Conservation (phyloP, 2,329 filamentous ascomycete species). For the Bipolaris gigantea region DNA sequence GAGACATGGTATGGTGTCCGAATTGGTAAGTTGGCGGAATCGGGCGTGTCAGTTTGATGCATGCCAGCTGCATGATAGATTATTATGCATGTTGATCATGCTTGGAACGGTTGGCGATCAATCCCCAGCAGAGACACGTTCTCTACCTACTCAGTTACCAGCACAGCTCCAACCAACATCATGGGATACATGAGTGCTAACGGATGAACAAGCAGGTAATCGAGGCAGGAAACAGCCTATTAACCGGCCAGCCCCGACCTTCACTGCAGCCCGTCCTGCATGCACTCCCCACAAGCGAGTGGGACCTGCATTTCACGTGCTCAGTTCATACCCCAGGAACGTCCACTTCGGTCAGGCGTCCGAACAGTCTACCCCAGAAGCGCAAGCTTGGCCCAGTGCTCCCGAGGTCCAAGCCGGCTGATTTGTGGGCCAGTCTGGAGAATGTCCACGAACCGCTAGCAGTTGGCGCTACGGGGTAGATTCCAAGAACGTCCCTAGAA, state of each 20-base stretch:
- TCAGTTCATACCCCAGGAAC: conserved; percentile 13
- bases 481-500: conserved; percentile 1
- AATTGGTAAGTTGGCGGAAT: neutral
- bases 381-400: conserved; percentile 8
- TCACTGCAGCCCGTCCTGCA: neutral
- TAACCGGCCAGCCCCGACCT: conserved; percentile 3
- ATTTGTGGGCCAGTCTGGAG: conserved; percentile 23
- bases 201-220: neutral
- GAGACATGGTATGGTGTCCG: neutral
- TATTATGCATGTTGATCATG: conserved; percentile 13
- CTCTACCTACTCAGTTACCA: neutral
- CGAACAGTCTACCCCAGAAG: conserved; percentile 15
- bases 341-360: conserved; percentile 14
- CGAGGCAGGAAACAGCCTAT: neutral
- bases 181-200: neutral
- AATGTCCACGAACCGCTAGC: conserved; percentile 12
- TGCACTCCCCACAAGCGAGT: conserved; percentile 1
- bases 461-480: conserved; percentile 6
- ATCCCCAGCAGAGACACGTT: conserved; percentile 15
- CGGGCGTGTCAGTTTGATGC: neutral
- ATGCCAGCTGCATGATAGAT: conserved; percentile 5
- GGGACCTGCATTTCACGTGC: conserved; percentile 24
- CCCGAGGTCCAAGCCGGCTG: conserved; percentile 30
- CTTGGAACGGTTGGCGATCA: neutral
- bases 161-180: neutral